phyloP scores from a whole-genome alignment of 768 basidiomycete species.

The Trametes maxima region DNA sequence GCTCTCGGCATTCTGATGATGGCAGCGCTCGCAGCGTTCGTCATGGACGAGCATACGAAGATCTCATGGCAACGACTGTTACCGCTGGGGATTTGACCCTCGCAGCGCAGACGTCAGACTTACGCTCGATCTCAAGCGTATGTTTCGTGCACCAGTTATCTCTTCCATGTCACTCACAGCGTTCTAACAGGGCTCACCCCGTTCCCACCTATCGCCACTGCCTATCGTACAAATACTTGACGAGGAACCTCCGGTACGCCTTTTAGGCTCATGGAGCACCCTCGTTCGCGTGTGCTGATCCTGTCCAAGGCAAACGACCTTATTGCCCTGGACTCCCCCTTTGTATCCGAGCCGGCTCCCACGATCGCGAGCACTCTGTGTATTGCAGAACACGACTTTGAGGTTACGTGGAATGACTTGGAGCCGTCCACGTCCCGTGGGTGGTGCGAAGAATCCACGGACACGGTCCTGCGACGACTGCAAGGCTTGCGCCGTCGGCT shows the following conservation, averaged over 20 bases:
- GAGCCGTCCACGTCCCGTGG: slow-evolving; percentile 51
- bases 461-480: slow-evolving; percentile 54
- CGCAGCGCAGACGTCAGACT: slow-evolving; percentile 37
- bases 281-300: not conserved
- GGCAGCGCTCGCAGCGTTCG: slow-evolving; percentile 38
- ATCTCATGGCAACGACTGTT: slow-evolving; percentile 32
- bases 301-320: slow-evolving; percentile 51
- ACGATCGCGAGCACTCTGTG: slow-evolving; percentile 12
- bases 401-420: slow-evolving; percentile 56
- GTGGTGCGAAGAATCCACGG: slow-evolving; percentile 66
- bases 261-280: not conserved
- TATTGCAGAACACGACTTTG: slow-evolving; percentile 47
- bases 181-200: slow-evolving; percentile 16
- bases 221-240: slow-evolving; percentile 22
- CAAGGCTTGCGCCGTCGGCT: slow-evolving; percentile 50
- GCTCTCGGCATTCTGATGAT: slow-evolving; percentile 42
- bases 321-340: slow-evolving; percentile 75
- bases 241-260: slow-evolving; percentile 23
- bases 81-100: slow-evolving; percentile 51
- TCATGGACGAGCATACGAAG: slow-evolving; percentile 19
- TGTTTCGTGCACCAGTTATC: not conserved
- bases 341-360: slow-evolving; percentile 48
- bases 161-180: slow-evolving; percentile 11
- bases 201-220: slow-evolving; percentile 6
- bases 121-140: slow-evolving; percentile 34